Evolutionary conservation across 2,329 filamentous ascomycete species (phyloP).

Genomic region (Sordariomycetes sp.): DNA sequence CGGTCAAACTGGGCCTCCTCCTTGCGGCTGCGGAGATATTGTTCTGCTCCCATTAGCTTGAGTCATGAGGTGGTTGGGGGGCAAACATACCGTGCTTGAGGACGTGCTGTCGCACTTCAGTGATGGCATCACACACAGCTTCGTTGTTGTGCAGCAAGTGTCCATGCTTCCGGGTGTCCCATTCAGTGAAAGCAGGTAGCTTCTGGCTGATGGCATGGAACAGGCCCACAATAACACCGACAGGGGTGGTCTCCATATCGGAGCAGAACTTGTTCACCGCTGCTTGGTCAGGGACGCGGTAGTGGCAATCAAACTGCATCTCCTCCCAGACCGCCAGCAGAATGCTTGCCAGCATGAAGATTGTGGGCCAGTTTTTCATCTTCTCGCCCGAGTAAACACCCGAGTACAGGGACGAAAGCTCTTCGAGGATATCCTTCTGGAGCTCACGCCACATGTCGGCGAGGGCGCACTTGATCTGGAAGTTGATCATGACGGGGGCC

Average conservation of each 20-base stretch:
- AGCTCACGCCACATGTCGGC: constrained; percentile 98
- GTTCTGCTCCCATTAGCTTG: constrained; percentile 48
- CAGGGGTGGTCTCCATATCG: constrained; percentile 93
- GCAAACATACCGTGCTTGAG: constrained; percentile 75
- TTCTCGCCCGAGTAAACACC: constrained; percentile 96
- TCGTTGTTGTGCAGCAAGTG: constrained; percentile 84
- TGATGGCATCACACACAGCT: constrained; percentile 92
- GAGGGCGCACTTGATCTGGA: constrained; percentile 96
- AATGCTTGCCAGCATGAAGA: constrained; percentile 93
- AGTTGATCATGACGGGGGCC: constrained; percentile 98
- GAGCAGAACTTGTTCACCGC: constrained; percentile 90
- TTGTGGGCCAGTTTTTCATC: constrained; percentile 97
- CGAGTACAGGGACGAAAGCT: constrained; percentile 88
- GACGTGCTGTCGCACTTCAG: constrained; percentile 86
- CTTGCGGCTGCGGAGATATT: constrained; percentile 73
- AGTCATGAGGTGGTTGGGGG: constrained; percentile 7
- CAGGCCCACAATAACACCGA: constrained; percentile 90
- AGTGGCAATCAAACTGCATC: constrained; percentile 98
- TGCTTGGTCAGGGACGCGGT: constrained; percentile 75
- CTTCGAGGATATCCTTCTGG: constrained; percentile 91
- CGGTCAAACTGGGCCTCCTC: constrained; percentile 81
- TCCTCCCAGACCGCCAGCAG: constrained; percentile 94
- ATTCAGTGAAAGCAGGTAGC: constrained; percentile 83
- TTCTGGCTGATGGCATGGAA: constrained; percentile 99
- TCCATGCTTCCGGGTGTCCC: constrained; percentile 87